Evolutionary conservation across 179 eudicot genomes (phyloP), one percentile per base, ranked within the genome.

Genomic region (Beta corolliflora): DNA sequence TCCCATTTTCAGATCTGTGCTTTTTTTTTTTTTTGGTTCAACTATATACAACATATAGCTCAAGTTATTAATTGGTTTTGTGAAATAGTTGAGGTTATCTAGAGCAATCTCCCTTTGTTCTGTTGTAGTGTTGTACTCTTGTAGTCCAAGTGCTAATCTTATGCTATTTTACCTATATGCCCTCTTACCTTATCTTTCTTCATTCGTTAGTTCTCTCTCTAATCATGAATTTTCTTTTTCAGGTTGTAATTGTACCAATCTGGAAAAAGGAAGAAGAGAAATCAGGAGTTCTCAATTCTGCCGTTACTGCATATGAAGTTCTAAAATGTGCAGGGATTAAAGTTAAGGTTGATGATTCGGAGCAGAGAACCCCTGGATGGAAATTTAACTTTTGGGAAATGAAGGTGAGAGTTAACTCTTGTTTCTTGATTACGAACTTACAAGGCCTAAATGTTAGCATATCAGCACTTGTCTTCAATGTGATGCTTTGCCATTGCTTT

Each of bases 351-450:
- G 99, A 96, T 79, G 94, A 91, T 84, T 89, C 99, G 16, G 99
- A 94, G 80, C 99, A 92, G 87, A 86, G 90, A 85, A 96, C 99
- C 21, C 99, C 99, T 77, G 99, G 99, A 44, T 96, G 99, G 99
- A 96, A 96, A 86, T 96, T 89, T 77, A 96, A 96, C 86, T 94
- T 90, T 87, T 96, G 98, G 98, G 99, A 96, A 85, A 96, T 96
- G 98, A 96, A 96, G 99, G 99, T 96, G 61, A 69, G 85, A 50
- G 44, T 71, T 84, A 29, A 19, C 54, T 44, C 70, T 29, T 70
- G 45, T 48, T 59, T 18, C 25, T 78, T 71, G 68, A 16, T 16
- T 15, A 11, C 19, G 4, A 36, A 36, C 41, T 67, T 19, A 53
- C 9, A 19, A n/a, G 25, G 81, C 60, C 21, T 14, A 78, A 66